Percentiles rank a stretch among this genome's conserved stretches.
Conservation (phyloP, 495 filamentous ascomycete species). For the Xylaria acuta region DNA sequence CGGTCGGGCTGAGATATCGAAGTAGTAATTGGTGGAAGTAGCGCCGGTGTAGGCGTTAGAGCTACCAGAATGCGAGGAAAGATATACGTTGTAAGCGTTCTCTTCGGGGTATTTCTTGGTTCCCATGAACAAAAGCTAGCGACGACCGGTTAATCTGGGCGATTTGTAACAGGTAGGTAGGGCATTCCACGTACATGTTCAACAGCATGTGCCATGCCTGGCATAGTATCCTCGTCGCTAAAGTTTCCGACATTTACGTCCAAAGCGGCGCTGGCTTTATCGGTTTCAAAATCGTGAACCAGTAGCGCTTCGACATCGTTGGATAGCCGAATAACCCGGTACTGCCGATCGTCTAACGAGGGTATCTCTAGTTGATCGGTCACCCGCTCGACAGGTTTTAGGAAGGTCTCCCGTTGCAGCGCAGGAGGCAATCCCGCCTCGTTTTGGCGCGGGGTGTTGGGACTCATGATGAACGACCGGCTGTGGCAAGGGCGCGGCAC, state of each 20-base stretch:
- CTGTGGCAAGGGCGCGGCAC: slow-evolving; percentile 21
- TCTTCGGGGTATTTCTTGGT: slow-evolving; percentile 97
- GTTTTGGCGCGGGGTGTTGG: slow-evolving; percentile 33
- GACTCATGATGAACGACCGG: slow-evolving; percentile 32
- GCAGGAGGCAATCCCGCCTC: slow-evolving; percentile 37
- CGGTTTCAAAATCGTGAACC: slow-evolving; percentile 93
- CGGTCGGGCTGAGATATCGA: slow-evolving; percentile 84
- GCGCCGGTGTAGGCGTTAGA: slow-evolving; percentile 95
- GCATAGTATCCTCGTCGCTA: slow-evolving; percentile 87
- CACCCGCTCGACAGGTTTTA: slow-evolving; percentile 66
- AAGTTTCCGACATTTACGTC: slow-evolving; percentile 97
- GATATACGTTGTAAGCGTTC: slow-evolving; percentile 94
- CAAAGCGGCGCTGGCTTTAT: slow-evolving; percentile 94
- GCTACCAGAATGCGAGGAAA: slow-evolving; percentile 84
- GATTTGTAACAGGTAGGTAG: background rate
- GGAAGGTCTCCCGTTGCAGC: slow-evolving; percentile 32
- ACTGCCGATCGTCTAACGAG: slow-evolving; percentile 84
- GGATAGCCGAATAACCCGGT: slow-evolving; percentile 82
- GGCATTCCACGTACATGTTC: slow-evolving; percentile 60
- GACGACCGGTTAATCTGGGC: slow-evolving; percentile 31
- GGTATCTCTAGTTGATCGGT: slow-evolving; percentile 86
- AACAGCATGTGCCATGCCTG: slow-evolving; percentile 91
- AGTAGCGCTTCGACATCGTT: slow-evolving; percentile 94
- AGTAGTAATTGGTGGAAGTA: slow-evolving; percentile 97
- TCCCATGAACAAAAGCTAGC: slow-evolving; percentile 94